Conservation (phyloP, 345 rosid genomes). For the Trapa incisa region DNA sequence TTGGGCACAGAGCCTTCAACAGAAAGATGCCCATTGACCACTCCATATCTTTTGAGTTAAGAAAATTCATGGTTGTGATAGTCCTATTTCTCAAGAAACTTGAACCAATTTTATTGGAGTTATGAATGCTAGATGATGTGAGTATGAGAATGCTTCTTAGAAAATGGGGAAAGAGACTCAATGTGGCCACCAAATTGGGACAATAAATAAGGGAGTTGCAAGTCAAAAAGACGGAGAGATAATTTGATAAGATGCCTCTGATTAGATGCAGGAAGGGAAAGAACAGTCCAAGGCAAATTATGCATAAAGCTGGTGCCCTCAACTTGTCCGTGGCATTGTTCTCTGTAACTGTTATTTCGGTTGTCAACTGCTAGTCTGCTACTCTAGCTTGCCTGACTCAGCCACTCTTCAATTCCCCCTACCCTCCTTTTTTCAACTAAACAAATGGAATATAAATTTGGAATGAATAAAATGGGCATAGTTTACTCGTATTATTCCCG, state of each 20-base stretch:
- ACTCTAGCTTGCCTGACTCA: background rate
- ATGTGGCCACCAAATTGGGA: slow-evolving; percentile 6
- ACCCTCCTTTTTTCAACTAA: too few species aligned
- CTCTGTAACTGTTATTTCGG: slow-evolving; percentile 5
- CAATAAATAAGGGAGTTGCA: background rate
- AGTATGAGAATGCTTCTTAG: too few species aligned
- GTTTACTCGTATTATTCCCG: too few species aligned
- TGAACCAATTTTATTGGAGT: too few species aligned
- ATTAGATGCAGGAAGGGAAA: background rate
- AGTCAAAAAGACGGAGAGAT: slow-evolving; percentile 1
- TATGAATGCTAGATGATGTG: too few species aligned
- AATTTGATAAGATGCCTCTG: background rate
- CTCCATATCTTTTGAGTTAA: too few species aligned
- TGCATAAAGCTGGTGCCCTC: slow-evolving; percentile 4
- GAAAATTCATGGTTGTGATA: too few species aligned
- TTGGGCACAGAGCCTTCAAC: background rate
- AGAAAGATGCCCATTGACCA: background rate
- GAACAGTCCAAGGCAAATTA: slow-evolving; percentile 1
- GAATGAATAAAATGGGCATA: too few species aligned
- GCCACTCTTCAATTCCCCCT: too few species aligned
- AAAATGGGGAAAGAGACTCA: background rate
- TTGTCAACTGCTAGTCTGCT: slow-evolving; percentile 2
- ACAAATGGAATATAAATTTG: too few species aligned
- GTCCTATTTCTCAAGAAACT: too few species aligned
- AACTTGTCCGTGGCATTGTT: background rate